A percentile compares a stretch with the other conserved stretches of the same genome.
Conservation (phyloP, 352 stramenopile genomes). For the Pythium folliculosum region DNA sequence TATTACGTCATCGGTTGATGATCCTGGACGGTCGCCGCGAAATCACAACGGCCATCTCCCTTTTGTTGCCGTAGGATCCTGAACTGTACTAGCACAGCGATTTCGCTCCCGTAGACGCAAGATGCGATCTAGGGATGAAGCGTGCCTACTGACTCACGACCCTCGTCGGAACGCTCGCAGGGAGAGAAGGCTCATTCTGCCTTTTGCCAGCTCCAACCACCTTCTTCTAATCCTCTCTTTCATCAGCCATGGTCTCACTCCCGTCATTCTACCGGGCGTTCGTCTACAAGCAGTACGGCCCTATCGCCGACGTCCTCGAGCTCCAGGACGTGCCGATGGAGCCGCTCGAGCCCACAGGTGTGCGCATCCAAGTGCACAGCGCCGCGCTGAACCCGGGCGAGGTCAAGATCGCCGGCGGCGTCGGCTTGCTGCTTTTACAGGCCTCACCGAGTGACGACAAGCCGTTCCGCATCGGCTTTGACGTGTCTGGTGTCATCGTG, state of each 20-base stretch:
- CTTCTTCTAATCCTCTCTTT: neutral
- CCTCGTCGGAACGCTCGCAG: too few relatives aligned
- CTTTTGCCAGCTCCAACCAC: neutral
- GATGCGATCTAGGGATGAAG: too few relatives aligned
- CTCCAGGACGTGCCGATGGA: neutral
- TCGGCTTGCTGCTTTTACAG: neutral
- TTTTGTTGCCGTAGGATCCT: too few relatives aligned
- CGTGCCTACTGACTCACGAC: too few relatives aligned
- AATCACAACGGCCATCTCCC: neutral
- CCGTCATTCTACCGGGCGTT: neutral
- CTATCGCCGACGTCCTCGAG: neutral
- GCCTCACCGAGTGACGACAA: neutral
- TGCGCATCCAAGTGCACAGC: neutral
- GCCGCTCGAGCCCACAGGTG: neutral
- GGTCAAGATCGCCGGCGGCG: neutral
- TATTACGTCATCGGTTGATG: neutral
- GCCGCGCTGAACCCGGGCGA: neutral
- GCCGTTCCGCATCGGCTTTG: constrained; percentile 10
- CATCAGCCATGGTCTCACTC: neutral
- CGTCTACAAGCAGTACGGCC: neutral
- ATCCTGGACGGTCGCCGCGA: neutral
- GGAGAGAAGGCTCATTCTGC: neutral
- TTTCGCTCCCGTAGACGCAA: too few relatives aligned
- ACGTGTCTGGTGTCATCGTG: constrained; percentile 6
- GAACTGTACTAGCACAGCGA: too few relatives aligned